Evolutionary conservation across 768 basidiomycete genomes (phyloP), one percentile per base, ranked within the genome.

Genomic region (Amanita rubescens): DNA sequence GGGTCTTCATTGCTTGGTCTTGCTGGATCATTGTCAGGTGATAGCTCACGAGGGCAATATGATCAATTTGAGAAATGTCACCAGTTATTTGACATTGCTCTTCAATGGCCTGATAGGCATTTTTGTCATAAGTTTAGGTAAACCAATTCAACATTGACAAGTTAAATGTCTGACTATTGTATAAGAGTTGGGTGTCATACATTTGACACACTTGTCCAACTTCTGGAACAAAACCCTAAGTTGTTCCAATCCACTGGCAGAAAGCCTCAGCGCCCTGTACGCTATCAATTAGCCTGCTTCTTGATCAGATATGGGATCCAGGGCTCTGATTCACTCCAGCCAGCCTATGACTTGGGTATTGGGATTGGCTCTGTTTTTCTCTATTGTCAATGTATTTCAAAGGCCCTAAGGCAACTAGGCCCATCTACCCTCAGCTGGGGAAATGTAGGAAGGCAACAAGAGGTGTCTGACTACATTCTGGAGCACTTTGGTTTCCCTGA

Each of bases 71-170:
- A 41, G 17, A 52, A 55, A 49, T 58, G 47, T 2, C 42, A 9
- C 11, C 57, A 62, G 41, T 62, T 58, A 46, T 58, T 60, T 43
- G 5, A 45, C 22, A 52, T 42, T 17, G 38, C 51, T 48, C 44
- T 58, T n/a, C 48, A 42, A 43, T 32, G 37, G 20, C 55, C 58
- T 11, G 55, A 60, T 42, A 22, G 35, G 17, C 46, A 49, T 24
- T 60, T 60, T 41, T n/a, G n/a, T n/a, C n/a, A n/a, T n/a, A n/a
- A n/a, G n/a, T n/a, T n/a, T n/a, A n/a, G n/a, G n/a, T n/a, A 35
- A 51, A 12, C 37, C 48, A 27, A 41, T 48, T n/a, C 56, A 42
- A 33, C 38, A 54, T 54, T 60, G 34, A 37, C 19, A 42, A 42
- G 5, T 42, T 42, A 3, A 19, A 42, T 17, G 2, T 42, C 19